phyloP scores from a whole-genome alignment of 805 yeast genomes.

The Metschnikowia continentalis region DNA sequence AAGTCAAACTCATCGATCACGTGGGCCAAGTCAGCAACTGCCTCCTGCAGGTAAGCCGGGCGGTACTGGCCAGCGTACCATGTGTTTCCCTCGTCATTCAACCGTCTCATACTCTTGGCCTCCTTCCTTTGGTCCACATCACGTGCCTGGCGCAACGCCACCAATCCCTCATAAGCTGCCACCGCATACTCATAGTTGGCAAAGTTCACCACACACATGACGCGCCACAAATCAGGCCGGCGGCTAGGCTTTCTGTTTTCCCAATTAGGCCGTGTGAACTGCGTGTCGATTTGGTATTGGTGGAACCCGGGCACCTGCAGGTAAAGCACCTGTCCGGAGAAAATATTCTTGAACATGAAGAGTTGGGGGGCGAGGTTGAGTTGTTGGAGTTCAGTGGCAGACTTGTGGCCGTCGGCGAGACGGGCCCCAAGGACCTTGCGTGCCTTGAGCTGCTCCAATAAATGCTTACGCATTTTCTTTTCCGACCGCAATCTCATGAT shows the following conservation, averaged over 20 bases:
- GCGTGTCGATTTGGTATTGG: conserved; percentile 58
- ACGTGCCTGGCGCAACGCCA: conserved; percentile 69
- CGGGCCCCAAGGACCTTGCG: conserved; percentile 41
- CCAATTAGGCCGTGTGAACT: conserved; percentile 84
- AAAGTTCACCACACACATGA: conserved; percentile 79
- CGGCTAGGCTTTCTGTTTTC: conserved; percentile 75
- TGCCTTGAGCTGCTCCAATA: conserved; percentile 42
- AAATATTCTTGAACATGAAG: conserved; percentile 76
- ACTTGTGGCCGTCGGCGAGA: conserved; percentile 37
- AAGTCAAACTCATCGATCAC: conserved; percentile 61
- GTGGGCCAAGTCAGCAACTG: conserved; percentile 76
- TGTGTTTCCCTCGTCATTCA: conserved; percentile 70
- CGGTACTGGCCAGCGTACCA: conserved; percentile 88
- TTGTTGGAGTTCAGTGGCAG: conserved; percentile 28
- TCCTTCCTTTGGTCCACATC: conserved; percentile 53
- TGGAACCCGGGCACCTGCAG: conserved; percentile 74
- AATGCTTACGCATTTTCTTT: conserved; percentile 45
- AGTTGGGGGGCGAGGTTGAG: conserved; percentile 80
- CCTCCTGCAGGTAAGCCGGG: conserved; percentile 87
- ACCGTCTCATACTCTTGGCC: conserved; percentile 65
- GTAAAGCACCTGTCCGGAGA: conserved; percentile 85
- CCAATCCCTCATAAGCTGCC: conserved; percentile 69
- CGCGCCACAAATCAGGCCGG: conserved; percentile 86
- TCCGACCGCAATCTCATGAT: conserved; percentile 39
- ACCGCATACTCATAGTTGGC: conserved; percentile 58